Evolutionary conservation across 805 yeast species (phyloP).

Genomic region (Brettanomyces anomalus): DNA sequence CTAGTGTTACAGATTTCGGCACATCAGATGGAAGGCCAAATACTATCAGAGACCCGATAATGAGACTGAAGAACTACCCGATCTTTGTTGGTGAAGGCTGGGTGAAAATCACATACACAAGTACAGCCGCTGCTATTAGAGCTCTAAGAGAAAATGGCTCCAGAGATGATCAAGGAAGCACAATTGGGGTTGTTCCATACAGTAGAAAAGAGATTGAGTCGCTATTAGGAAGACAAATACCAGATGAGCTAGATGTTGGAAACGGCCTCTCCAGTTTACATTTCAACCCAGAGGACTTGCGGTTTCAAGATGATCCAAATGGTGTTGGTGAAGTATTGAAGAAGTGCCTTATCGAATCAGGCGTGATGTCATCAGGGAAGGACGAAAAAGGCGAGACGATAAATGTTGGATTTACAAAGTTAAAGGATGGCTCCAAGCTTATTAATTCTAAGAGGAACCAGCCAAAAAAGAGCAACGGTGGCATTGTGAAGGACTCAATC

Average conservation of each 20-base stretch:
- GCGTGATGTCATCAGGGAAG: too few species aligned
- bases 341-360: neutral
- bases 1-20: neutral
- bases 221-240: slow-evolving; percentile 26
- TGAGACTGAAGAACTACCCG: slow-evolving; percentile 34
- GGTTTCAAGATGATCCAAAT: neutral
- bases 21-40: neutral
- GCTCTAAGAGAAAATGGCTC: slow-evolving; percentile 81
- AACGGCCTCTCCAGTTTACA: slow-evolving; percentile 1
- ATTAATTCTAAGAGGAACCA: neutral
- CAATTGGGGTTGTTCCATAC: slow-evolving; percentile 62
- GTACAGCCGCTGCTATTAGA: slow-evolving; percentile 64
- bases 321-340: slow-evolving; percentile 1
- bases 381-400: neutral
- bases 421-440: slow-evolving; percentile 2
- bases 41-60: neutral
- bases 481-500: neutral
- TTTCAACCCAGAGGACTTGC: neutral
- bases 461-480: slow-evolving; percentile 1
- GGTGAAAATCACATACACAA: slow-evolving; percentile 83
- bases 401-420: neutral
- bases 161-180: slow-evolving; percentile 48
- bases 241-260: slow-evolving; percentile 1
- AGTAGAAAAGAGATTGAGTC: slow-evolving; percentile 52
- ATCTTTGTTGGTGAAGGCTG: slow-evolving; percentile 81